Percentiles rank a stretch among this genome's conserved stretches.
phyloP scores from a whole-genome alignment of 768 basidiomycete species.

The Pleurotus eryngii region DNA sequence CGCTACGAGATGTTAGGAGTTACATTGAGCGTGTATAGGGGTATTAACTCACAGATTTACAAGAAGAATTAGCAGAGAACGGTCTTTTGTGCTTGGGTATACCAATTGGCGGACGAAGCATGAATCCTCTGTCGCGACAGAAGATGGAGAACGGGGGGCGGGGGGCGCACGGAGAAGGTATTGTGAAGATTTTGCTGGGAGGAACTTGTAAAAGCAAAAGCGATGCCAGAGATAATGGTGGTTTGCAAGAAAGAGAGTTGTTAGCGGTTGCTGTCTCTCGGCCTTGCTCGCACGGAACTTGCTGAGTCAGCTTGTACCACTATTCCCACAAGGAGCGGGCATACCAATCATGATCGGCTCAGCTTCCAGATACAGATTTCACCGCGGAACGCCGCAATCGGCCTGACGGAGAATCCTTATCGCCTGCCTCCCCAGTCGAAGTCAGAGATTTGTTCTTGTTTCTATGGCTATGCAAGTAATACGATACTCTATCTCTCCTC shows the following conservation, averaged over 20 bases:
- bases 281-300: too few species aligned
- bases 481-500: too few species aligned
- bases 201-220: slow-evolving; percentile 16
- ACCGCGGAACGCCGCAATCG: too few species aligned
- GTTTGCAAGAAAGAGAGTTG: slow-evolving; percentile 5
- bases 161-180: slow-evolving; percentile 55
- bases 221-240: background rate
- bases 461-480: too few species aligned
- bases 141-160: slow-evolving; percentile 41
- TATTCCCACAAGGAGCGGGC: too few species aligned
- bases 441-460: too few species aligned
- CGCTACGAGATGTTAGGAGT: slow-evolving; percentile 38
- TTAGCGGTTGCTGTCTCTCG: too few species aligned
- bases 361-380: too few species aligned
- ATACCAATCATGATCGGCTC: too few species aligned
- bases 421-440: too few species aligned
- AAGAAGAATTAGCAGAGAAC: slow-evolving; percentile 41
- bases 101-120: slow-evolving; percentile 87
- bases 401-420: too few species aligned
- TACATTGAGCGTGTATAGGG: background rate
- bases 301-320: too few species aligned
- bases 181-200: slow-evolving; percentile 45
- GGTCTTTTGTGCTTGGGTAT: slow-evolving; percentile 62
- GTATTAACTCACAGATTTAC: slow-evolving; percentile 58
- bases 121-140: slow-evolving; percentile 82